Evolutionary conservation across 2,329 filamentous ascomycete species (phyloP).

Genomic region (Penicillium sclerotigenum): DNA sequence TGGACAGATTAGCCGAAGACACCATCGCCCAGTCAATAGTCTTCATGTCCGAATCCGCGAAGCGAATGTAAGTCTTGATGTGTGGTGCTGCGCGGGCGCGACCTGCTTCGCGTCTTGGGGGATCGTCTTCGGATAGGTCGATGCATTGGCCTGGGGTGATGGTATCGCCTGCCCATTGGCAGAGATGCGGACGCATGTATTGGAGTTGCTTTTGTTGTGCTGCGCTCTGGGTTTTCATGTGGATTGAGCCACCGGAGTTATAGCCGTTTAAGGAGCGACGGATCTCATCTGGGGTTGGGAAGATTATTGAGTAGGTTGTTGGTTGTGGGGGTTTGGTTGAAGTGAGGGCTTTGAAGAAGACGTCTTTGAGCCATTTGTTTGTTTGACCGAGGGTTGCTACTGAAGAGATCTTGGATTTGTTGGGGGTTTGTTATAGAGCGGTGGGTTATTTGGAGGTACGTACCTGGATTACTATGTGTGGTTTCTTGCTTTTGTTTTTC

Average conservation of each 20-base stretch:
- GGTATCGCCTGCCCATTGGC: constrained; percentile 70
- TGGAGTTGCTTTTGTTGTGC: constrained; percentile 70
- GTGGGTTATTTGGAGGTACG: constrained; percentile 14
- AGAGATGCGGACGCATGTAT: constrained; percentile 67
- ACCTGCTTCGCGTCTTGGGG: constrained; percentile 50
- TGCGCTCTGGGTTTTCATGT: constrained; percentile 69
- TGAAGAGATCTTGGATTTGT: constrained; percentile 67
- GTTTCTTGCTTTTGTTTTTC: constrained; percentile 17
- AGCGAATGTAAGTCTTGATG: constrained; percentile 84
- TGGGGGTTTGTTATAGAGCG: background rate
- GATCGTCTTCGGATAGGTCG: constrained; percentile 9
- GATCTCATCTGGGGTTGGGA: constrained; percentile 77
- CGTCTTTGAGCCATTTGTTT: constrained; percentile 68
- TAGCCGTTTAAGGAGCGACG: constrained; percentile 75
- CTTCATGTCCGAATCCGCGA: constrained; percentile 39
- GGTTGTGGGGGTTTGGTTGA: constrained; percentile 9
- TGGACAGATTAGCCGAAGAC: constrained; percentile 88
- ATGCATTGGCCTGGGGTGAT: constrained; percentile 4
- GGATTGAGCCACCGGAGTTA: constrained; percentile 71
- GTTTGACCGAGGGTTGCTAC: constrained; percentile 73
- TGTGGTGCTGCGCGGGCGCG: constrained; percentile 74
- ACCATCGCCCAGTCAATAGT: constrained; percentile 78
- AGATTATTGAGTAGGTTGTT: constrained; percentile 67
- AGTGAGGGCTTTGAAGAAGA: constrained; percentile 53
- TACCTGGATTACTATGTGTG: constrained; percentile 42